A percentile compares a stretch with the other conserved stretches of the same genome.
phyloP scores from a whole-genome alignment of 2,329 filamentous ascomycete genomes.

The Gaeumannomyces tritici region DNA sequence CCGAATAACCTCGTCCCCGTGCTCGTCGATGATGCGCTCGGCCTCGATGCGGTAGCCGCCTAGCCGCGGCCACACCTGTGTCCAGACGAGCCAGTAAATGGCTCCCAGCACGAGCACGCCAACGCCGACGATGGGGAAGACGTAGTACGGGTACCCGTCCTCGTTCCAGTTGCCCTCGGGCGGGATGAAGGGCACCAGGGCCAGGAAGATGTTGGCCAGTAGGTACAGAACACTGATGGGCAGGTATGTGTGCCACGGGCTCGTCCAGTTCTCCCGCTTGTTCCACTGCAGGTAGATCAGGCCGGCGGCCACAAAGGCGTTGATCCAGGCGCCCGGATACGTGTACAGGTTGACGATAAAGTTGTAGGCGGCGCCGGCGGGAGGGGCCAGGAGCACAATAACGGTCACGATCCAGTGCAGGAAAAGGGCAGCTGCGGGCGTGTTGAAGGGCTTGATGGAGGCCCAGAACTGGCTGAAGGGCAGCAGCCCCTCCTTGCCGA shows the following conservation, averaged over 20 bases:
- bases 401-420: constrained; percentile 58
- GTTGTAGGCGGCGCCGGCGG: constrained; percentile 39
- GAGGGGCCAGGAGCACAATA: constrained; percentile 31
- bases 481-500: constrained; percentile 60
- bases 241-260: constrained; percentile 40
- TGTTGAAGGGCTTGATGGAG: constrained; percentile 57
- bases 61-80: constrained; percentile 35
- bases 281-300: constrained; percentile 12
- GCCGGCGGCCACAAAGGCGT: constrained; percentile 11
- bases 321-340: constrained; percentile 35
- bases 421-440: constrained; percentile 50
- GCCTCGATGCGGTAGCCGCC: constrained; percentile 39
- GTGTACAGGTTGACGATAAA: constrained; percentile 44
- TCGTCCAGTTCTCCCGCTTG: constrained; percentile 36
- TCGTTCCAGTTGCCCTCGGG: constrained; percentile 35
- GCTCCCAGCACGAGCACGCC: constrained; percentile 38
- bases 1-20: constrained; percentile 27
- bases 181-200: constrained; percentile 44
- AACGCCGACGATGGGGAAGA: constrained; percentile 45
- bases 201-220: constrained; percentile 40
- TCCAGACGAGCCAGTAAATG: constrained; percentile 44
- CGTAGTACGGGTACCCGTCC: constrained; percentile 44
- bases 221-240: constrained; percentile 38
- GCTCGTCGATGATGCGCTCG: constrained; percentile 29
- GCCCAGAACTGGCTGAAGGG: constrained; percentile 60